phyloP scores from a whole-genome alignment of 176 grass and related monocot species.

The Avena sativa region DNA sequence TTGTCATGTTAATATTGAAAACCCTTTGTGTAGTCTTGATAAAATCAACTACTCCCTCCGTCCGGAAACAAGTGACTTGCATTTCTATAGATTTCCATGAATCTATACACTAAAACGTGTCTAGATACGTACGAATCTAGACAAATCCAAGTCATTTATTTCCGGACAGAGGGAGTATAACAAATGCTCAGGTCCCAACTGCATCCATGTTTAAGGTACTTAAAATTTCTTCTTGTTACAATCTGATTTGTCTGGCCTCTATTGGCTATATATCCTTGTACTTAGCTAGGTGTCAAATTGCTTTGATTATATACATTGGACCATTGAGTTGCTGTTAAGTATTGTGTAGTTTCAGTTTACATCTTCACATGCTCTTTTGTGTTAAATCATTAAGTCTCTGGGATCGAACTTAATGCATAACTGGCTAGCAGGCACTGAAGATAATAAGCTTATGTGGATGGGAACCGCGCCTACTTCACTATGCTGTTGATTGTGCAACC shows the following conservation, averaged over 20 bases:
- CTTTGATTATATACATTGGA: slow-evolving; percentile 13
- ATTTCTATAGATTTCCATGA: too few species aligned
- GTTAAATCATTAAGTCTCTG: slow-evolving; percentile 16
- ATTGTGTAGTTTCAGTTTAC: slow-evolving; percentile 2
- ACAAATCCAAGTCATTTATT: too few species aligned
- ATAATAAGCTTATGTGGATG: slow-evolving; percentile 91
- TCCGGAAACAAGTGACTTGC: too few species aligned
- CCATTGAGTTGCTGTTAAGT: neutral
- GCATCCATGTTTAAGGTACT: slow-evolving; percentile 14
- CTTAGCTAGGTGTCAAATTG: slow-evolving; percentile 24
- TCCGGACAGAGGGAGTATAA: too few species aligned
- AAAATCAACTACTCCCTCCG: neutral
- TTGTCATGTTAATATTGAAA: slow-evolving; percentile 30
- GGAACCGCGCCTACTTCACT: slow-evolving; percentile 84
- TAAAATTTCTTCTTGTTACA: slow-evolving; percentile 26
- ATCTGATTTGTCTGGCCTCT: slow-evolving; percentile 19
- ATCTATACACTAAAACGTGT: too few species aligned
- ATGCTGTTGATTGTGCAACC: slow-evolving; percentile 75
- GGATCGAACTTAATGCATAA: slow-evolving; percentile 19
- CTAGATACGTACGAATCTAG: too few species aligned
- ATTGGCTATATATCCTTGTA: slow-evolving; percentile 15
- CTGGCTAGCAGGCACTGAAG: slow-evolving; percentile 73
- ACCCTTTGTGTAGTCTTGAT: slow-evolving; percentile 6
- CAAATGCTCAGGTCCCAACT: neutral
- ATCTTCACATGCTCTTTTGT: slow-evolving; percentile 16